A percentile compares a stretch with the other conserved stretches of the same genome.
phyloP scores from a whole-genome alignment of 148 eudicot species.

The Agrostemma githago region DNA sequence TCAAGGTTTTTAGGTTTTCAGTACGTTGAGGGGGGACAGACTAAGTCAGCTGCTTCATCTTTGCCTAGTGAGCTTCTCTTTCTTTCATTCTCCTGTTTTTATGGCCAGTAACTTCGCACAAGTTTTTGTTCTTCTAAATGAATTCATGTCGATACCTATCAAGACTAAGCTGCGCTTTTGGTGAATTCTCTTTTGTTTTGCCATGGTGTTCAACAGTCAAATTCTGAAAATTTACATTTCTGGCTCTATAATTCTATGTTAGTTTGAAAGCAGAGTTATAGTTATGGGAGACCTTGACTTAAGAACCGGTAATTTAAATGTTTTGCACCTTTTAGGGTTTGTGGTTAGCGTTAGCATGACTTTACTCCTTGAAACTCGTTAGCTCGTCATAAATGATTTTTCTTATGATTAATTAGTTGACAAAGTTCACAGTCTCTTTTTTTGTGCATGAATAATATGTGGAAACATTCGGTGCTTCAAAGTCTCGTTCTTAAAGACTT shows the following conservation, averaged over 20 bases:
- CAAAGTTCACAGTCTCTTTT: not conserved
- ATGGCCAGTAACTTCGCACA: not conserved
- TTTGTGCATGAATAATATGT: not conserved
- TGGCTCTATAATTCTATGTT: not conserved
- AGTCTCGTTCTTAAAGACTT: not conserved
- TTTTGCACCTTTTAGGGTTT: not conserved
- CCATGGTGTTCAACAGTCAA: not conserved
- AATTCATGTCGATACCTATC: not conserved
- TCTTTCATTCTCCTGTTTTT: constrained; percentile 3
- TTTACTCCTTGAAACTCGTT: not conserved
- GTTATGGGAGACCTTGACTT: not conserved
- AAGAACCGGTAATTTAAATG: not conserved
- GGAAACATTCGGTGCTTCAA: not conserved
- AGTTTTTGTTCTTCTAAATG: not conserved
- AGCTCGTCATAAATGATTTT: not conserved
- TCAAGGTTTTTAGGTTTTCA: constrained; percentile 93
- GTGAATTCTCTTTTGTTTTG: not conserved
- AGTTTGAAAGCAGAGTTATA: not conserved
- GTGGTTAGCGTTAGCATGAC: not conserved
- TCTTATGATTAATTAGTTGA: not conserved
- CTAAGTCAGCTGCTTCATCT: constrained; percentile 34
- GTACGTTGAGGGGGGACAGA: constrained; percentile 55
- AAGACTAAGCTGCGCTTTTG: not conserved
- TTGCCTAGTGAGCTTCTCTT: constrained; percentile 44
- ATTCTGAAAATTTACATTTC: not conserved